Base-by-base conservation (phyloP, 768 basidiomycete species). In the Agaricus blazei region DNA sequence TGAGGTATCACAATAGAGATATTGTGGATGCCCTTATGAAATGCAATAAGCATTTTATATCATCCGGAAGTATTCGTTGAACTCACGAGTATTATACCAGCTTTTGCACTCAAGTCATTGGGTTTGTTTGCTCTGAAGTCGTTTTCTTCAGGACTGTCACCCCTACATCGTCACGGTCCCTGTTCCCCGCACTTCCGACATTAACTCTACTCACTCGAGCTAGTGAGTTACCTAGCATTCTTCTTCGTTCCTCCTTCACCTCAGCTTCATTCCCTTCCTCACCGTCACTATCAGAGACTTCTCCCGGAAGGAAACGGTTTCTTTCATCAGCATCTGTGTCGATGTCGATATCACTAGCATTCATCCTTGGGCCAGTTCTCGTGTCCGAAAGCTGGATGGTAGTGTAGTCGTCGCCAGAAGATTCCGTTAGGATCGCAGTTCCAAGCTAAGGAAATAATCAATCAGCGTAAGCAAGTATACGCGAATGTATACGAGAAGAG, bases 1-100 rank as follows among this genome's bases (percentile, higher is more conserved):
- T 98, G 96, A 0, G 96, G 96, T 6, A 97, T 72, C 56, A 98
- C 96, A 58, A 98, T 75, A 69, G 90, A 96, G 56, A 97, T 81
- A 64, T 97, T 98, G 70, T 98, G 94, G 51, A 98, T 96, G 40
- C 96, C 94, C 91, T 93, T 34, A 37, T 38, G 37, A 37, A 5
- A 41, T 24, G 26, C 34, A 44, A 36, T 28, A 26, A 51, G 52
- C 9, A 51, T 52, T 38, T 46, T 34, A n/a, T 40, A 38, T 2
- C 24, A 34, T 29, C 27, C 52, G 8, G 40, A 9, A 31, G 42
- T 29, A 54, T 9, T 40, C 44, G 50, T 34, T 43, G 47, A 37
- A 77, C 85, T 57, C 60, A 92, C 89, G 57, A 94, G 70, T 51
- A 94, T 93, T 41, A 93, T 87, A 6, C 95, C 95, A 0, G 93